A percentile compares a stretch with the other conserved stretches of the same genome.
Evolutionary conservation across 2,329 filamentous ascomycete species (phyloP).

Genomic region (Cercospora sp.): DNA sequence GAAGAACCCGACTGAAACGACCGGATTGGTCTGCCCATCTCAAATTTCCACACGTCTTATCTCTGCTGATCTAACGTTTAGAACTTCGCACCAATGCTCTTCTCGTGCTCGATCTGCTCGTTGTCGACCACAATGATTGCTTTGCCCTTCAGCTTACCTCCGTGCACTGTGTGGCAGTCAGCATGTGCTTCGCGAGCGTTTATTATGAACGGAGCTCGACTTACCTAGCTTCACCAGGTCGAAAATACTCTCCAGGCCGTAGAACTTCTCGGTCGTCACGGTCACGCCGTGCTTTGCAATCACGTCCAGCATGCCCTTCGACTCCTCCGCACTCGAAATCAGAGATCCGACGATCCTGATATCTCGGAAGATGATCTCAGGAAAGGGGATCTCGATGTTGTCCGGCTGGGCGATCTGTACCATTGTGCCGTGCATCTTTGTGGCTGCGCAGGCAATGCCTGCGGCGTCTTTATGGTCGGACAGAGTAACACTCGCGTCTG

Average conservation of each 20-base stretch:
- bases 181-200: not conserved
- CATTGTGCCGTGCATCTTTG: slow-evolving; percentile 60
- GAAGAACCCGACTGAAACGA: not conserved
- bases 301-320: slow-evolving; percentile 38
- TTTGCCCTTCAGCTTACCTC: slow-evolving; percentile 58
- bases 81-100: slow-evolving; percentile 41
- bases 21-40: not conserved
- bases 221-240: slow-evolving; percentile 47
- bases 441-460: slow-evolving; percentile 56
- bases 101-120: slow-evolving; percentile 50
- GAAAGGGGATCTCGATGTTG: slow-evolving; percentile 44
- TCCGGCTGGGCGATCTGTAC: slow-evolving; percentile 60
- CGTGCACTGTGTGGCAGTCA: slow-evolving; percentile 41
- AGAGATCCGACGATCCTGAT: slow-evolving; percentile 51
- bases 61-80: slow-evolving; percentile 18
- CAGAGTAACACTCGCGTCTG: slow-evolving; percentile 56
- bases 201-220: not conserved
- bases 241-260: slow-evolving; percentile 55
- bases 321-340: slow-evolving; percentile 40
- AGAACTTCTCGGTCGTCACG: slow-evolving; percentile 54
- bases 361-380: slow-evolving; percentile 57
- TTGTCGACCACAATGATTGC: slow-evolving; percentile 56
- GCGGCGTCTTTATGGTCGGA: slow-evolving; percentile 55
- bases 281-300: slow-evolving; percentile 47
- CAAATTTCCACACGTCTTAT: not conserved